These are phyloP conservation scores for Vitellaria paradoxa DNA, from an alignment of 179 eudicot species.

Conservation along the genomic window DNA sequence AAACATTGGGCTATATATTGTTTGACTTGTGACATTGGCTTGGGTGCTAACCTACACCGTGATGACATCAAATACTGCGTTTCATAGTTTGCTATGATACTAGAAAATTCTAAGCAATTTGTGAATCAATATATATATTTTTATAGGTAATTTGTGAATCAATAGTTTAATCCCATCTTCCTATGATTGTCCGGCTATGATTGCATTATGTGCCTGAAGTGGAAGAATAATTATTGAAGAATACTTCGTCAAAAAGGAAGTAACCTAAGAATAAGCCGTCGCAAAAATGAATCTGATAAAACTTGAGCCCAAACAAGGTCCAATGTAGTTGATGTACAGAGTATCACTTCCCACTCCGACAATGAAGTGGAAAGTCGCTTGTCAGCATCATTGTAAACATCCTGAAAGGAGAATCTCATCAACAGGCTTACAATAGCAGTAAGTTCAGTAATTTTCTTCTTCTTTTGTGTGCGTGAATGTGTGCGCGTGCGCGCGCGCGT, in stretches of 20 bases:
- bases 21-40: neutral
- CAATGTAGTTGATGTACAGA: conserved; percentile 69
- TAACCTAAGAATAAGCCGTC: conserved; percentile 91
- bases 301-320: conserved; percentile 96
- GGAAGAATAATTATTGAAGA: neutral
- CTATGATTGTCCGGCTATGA: neutral
- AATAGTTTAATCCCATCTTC: conserved; percentile 10
- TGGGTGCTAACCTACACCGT: neutral
- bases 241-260: neutral
- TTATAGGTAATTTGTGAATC: neutral
- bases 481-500: too few species aligned
- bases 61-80: neutral
- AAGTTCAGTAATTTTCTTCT: neutral
- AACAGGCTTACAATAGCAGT: conserved; percentile 2
- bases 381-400: conserved; percentile 61
- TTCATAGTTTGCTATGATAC: too few species aligned
- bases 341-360: conserved; percentile 85
- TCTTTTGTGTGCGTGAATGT: too few species aligned
- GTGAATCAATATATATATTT: neutral
- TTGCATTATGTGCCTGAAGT: neutral
- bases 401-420: conserved; percentile 43
- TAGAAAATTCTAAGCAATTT: conserved; percentile 4
- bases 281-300: conserved; percentile 75
- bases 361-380: conserved; percentile 58
- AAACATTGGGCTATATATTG: neutral